Evolutionary conservation across 2,329 filamentous ascomycete species (phyloP), one percentile per base, ranked within the genome.

Genomic region (Alternaria incomplexa): DNA sequence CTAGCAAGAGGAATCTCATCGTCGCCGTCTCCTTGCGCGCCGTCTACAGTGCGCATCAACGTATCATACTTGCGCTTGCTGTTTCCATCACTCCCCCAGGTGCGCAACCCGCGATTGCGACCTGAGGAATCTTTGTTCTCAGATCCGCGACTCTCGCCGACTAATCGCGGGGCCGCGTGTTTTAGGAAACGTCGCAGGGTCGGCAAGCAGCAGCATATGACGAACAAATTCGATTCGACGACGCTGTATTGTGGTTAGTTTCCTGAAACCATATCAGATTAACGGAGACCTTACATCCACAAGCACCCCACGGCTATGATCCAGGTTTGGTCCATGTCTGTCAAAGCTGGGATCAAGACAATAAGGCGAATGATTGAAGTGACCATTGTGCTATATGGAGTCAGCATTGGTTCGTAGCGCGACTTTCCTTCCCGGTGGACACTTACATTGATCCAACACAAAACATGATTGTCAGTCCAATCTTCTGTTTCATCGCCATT

Each of bases 131-230:
- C 36, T 36, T 65, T 62, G 25, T 58, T 60, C 15, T 56, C 56
- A 28, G 48, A 52, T 6, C 43, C 32, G 10, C 56, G 56, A 45
- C 23, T 45, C 52, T 68, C 66, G 36, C 68, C 65, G 30, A 70
- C 66, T 20, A 69, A 28, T 3, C 40, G 62, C 2, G 80, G 80
- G 0, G 79, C 75, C 11, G 82, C 69, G 56, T 81, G 78, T 3
- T 72, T 72, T 61, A 82, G 73, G 73, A 83, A 83, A 17, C 79
- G 79, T 25, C 79, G 76, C 1, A 83, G 63, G 1, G 81, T 82
- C 0, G 81, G 80, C 32, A 82, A 74, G 22, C 79, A 80, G 20
- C 79, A 80, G 67, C 81, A 83, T 12, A 81, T 79, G 26, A 83
- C 74, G 54, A 82, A 76, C 0, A 83, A 72, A 43, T 83, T 83